Conservation (phyloP, 768 basidiomycete genomes). For the Pisolithus tinctorius region DNA sequence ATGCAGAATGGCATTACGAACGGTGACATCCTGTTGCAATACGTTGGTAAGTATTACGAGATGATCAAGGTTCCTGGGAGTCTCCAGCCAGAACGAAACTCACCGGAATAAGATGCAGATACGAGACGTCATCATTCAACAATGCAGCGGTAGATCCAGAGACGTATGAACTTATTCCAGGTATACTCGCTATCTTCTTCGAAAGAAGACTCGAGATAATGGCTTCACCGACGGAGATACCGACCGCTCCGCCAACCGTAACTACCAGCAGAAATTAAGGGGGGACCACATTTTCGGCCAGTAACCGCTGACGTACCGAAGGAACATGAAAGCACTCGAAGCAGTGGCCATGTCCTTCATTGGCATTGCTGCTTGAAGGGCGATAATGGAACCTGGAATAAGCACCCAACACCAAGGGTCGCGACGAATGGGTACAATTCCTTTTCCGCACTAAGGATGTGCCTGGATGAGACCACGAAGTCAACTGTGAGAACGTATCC, state of each 20-base stretch:
- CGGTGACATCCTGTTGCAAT: slow-evolving; percentile 44
- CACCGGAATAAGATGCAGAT: no score
- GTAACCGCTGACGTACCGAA: slow-evolving; percentile 39
- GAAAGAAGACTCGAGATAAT: slow-evolving; percentile 54
- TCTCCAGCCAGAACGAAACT: no score
- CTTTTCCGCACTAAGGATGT: slow-evolving; percentile 45
- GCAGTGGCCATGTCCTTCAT: slow-evolving; percentile 81
- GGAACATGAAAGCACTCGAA: slow-evolving; percentile 62
- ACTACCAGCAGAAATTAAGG: slow-evolving; percentile 24
- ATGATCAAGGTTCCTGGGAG: no score
- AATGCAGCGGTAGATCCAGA: slow-evolving; percentile 31
- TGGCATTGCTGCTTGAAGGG: slow-evolving; percentile 83
- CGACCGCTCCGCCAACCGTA: slow-evolving; percentile 69
- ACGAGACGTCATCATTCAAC: no score
- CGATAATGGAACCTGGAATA: slow-evolving; percentile 66
- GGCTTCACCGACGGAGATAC: slow-evolving; percentile 66
- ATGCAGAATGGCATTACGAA: slow-evolving; percentile 45
- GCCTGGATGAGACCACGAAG: slow-evolving; percentile 2
- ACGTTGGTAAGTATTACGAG: not conserved
- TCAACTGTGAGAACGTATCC: not conserved
- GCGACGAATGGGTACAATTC: slow-evolving; percentile 60
- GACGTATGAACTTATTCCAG: slow-evolving; percentile 21
- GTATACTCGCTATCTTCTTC: slow-evolving; percentile 27
- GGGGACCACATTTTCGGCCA: not conserved
- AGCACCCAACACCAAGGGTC: slow-evolving; percentile 55